Conservation (phyloP, 2,329 filamentous ascomycete species). For the Fusarium nygamai region DNA sequence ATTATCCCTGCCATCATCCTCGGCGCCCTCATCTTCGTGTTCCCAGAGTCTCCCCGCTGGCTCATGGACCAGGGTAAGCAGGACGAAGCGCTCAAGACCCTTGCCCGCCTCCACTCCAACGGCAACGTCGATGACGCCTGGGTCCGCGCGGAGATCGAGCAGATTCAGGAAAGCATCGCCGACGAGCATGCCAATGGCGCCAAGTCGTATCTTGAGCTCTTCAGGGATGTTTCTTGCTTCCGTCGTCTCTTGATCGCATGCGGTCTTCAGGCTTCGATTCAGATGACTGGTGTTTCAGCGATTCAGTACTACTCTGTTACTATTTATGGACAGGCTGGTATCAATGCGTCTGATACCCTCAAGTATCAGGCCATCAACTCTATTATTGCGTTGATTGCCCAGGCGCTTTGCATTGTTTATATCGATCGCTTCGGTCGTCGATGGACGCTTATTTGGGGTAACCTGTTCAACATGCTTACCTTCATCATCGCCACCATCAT, state of each 20-base stretch:
- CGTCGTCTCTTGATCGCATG: constrained; percentile 76
- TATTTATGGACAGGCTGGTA: constrained; percentile 77
- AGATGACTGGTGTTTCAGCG: constrained; percentile 80
- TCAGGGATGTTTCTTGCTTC: constrained; percentile 70
- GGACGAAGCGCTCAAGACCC: constrained; percentile 71
- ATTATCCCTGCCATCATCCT: constrained; percentile 72
- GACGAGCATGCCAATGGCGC: constrained; percentile 75
- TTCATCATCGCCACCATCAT: constrained; percentile 74
- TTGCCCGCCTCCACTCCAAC: constrained; percentile 75
- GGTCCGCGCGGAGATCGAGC: constrained; percentile 77
- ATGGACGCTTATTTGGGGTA: constrained; percentile 77
- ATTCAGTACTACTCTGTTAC: constrained; percentile 79
- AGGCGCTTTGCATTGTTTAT: constrained; percentile 73
- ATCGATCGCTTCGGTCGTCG: constrained; percentile 78
- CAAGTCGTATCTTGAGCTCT: constrained; percentile 76
- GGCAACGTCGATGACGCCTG: constrained; percentile 73
- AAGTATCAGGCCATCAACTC: constrained; percentile 80
- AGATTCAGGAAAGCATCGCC: constrained; percentile 73
- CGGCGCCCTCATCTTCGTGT: constrained; percentile 71
- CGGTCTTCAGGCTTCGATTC: constrained; percentile 74
- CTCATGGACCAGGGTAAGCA: constrained; percentile 76
- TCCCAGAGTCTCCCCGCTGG: constrained; percentile 80
- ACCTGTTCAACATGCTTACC: constrained; percentile 74
- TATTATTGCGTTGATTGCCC: constrained; percentile 74
- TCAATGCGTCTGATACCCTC: constrained; percentile 52